These are phyloP conservation scores for Zasmidium citrigriseum DNA, from an alignment of 2,329 filamentous ascomycete genomes.

Conservation along the genomic window DNA sequence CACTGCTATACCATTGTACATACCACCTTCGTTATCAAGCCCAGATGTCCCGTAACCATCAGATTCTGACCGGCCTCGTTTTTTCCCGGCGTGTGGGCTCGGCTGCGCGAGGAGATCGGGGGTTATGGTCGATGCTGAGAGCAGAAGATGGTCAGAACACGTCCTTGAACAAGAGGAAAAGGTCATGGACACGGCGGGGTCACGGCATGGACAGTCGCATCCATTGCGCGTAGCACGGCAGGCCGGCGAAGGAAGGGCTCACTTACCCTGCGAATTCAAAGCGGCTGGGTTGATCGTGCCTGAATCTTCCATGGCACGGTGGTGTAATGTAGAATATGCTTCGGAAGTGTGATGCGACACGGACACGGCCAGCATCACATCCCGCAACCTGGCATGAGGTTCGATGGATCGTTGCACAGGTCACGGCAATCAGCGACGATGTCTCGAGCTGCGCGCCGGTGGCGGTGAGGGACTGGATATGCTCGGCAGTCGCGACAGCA, in stretches of 20 bases:
- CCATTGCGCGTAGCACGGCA: conserved; percentile 20
- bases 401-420: conserved; percentile 24
- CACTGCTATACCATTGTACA: conserved; percentile 54
- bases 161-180: conserved; percentile 11
- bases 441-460: conserved; percentile 27
- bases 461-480: conserved; percentile 32
- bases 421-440: conserved; percentile 20
- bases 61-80: conserved; percentile 73
- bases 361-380: conserved; percentile 41
- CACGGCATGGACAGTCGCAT: conserved; percentile 11
- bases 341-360: conserved; percentile 35
- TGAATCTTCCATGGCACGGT: conserved; percentile 64
- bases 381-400: conserved; percentile 30
- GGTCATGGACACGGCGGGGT: neutral
- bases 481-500: conserved; percentile 25
- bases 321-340: conserved; percentile 30
- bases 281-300: conserved; percentile 90
- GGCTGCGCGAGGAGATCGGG: conserved; percentile 44
- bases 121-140: conserved; percentile 49
- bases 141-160: conserved; percentile 20
- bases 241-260: conserved; percentile 8
- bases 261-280: conserved; percentile 74
- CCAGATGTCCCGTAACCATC: conserved; percentile 53
- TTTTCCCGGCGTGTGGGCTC: conserved; percentile 65
- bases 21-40: conserved; percentile 63